A percentile compares a stretch with the other conserved stretches of the same genome.
These are phyloP conservation scores for Penicillium malachiteum DNA, from an alignment of 495 filamentous ascomycete species.

Conservation along the genomic window DNA sequence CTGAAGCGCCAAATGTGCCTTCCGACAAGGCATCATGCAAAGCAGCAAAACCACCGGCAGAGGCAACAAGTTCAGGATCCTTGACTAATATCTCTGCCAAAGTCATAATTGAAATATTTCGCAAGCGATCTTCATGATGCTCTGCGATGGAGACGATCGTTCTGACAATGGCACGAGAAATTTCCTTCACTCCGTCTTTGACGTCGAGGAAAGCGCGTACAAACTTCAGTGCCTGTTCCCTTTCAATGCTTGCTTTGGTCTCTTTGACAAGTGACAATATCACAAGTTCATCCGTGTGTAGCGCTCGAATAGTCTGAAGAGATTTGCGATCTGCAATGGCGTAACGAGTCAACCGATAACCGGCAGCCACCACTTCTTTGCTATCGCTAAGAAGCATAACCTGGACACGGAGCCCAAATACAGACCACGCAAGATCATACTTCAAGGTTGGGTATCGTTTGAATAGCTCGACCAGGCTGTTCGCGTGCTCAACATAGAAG, in stretches of 20 bases:
- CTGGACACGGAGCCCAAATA: slow-evolving; percentile 90
- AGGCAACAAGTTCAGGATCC: slow-evolving; percentile 73
- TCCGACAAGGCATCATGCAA: slow-evolving; percentile 84
- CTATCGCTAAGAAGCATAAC: slow-evolving; percentile 93
- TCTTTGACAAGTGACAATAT: slow-evolving; percentile 91
- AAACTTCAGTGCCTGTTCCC: slow-evolving; percentile 96
- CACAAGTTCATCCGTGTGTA: slow-evolving; percentile 91
- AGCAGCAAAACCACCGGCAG: slow-evolving; percentile 76
- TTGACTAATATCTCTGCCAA: slow-evolving; percentile 87
- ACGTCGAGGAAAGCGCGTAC: slow-evolving; percentile 94
- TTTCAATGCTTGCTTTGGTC: slow-evolving; percentile 90
- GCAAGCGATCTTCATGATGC: slow-evolving; percentile 80
- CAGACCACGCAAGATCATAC: slow-evolving; percentile 92
- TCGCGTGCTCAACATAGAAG: slow-evolving; percentile 91
- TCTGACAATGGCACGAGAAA: slow-evolving; percentile 80
- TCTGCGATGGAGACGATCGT: slow-evolving; percentile 90
- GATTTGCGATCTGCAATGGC: slow-evolving; percentile 90
- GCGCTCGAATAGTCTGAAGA: slow-evolving; percentile 76
- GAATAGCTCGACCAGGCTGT: slow-evolving; percentile 88
- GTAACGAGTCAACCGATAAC: slow-evolving; percentile 89
- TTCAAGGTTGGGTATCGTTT: slow-evolving; percentile 90
- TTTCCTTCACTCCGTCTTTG: slow-evolving; percentile 84
- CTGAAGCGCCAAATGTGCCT: slow-evolving; percentile 86
- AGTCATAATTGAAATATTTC: slow-evolving; percentile 87
- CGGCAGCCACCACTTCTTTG: slow-evolving; percentile 92